Conservation (phyloP, 2,329 filamentous ascomycete species). For the Aspergillus terreus region DNA sequence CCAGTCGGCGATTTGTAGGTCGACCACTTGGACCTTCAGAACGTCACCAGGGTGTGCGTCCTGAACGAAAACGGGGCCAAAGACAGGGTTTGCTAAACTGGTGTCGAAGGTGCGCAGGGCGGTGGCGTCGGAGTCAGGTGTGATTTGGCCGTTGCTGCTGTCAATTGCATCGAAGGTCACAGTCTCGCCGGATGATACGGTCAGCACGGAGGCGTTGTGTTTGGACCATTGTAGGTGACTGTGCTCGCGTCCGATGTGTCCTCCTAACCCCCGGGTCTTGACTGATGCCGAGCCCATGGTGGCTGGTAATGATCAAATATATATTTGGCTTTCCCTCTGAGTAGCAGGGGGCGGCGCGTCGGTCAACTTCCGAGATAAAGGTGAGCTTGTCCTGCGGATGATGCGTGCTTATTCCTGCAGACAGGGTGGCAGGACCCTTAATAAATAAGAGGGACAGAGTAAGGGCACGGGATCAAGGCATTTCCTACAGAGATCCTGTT, state of each 20-base stretch:
- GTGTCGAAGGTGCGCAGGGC: constrained; percentile 43
- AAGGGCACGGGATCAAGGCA: too few relatives aligned
- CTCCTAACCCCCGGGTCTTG: background rate
- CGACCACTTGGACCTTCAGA: constrained; percentile 50
- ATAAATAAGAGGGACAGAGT: too few relatives aligned
- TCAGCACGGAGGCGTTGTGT: constrained; percentile 43
- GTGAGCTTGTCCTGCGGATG: too few relatives aligned
- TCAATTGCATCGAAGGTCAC: constrained; percentile 50
- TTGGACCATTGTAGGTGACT: constrained; percentile 50
- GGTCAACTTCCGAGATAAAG: too few relatives aligned
- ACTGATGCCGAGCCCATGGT: background rate
- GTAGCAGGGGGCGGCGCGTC: too few relatives aligned
- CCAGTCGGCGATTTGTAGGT: constrained; percentile 44
- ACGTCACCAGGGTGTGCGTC: constrained; percentile 51
- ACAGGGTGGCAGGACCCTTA: too few relatives aligned
- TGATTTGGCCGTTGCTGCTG: constrained; percentile 50
- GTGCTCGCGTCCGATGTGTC: constrained; percentile 31
- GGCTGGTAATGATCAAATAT: background rate
- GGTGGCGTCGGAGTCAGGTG: constrained; percentile 38
- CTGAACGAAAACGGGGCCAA: constrained; percentile 50
- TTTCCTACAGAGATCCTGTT: too few relatives aligned
- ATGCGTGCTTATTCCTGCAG: too few relatives aligned
- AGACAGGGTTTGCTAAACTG: constrained; percentile 45
- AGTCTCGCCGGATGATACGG: constrained; percentile 46
- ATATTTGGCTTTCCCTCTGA: too few relatives aligned